phyloP scores from a whole-genome alignment of 164 flowering plant genomes.

The Kingdonia uniflora region DNA sequence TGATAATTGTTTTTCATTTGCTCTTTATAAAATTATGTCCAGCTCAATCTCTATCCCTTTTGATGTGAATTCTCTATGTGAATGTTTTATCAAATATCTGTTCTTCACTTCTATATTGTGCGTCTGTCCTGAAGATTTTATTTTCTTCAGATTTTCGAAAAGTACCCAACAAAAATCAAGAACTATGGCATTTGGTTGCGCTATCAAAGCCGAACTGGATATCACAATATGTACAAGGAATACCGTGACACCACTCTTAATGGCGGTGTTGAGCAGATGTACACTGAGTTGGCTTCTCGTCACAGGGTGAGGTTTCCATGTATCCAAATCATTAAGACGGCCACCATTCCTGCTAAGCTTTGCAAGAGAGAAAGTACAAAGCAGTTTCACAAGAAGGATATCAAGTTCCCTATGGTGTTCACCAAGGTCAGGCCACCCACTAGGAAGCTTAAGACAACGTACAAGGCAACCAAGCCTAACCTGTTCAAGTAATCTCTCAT shows the following conservation, averaged over 20 bases:
- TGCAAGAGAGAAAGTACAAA: conserved; percentile 24
- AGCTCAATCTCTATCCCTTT: too few species aligned
- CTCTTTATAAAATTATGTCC: too few species aligned
- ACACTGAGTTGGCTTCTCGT: conserved; percentile 23
- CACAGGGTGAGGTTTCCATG: conserved; percentile 25
- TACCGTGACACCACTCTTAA: conserved; percentile 21
- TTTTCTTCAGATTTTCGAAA: conserved; percentile 18
- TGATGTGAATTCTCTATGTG: too few species aligned
- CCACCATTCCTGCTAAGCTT: conserved; percentile 16
- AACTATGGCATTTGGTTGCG: conserved; percentile 23
- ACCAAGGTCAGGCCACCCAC: conserved; percentile 21
- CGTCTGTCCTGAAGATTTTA: neutral
- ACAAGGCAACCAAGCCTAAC: conserved; percentile 21
- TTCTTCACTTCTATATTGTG: neutral
- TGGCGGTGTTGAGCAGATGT: conserved; percentile 25
- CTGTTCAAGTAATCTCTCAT: conserved; percentile 11
- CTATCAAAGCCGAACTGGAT: conserved; percentile 23
- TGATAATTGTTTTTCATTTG: too few species aligned
- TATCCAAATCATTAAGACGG: conserved; percentile 24
- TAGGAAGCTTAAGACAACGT: conserved; percentile 20
- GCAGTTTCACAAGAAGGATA: conserved; percentile 20
- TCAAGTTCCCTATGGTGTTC: conserved; percentile 20
- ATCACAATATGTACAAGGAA: conserved; percentile 25
- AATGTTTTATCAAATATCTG: neutral
- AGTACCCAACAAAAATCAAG: conserved; percentile 20